Evolutionary conservation across 129 eudicot species (phyloP), one percentile per base, ranked within the genome.

Genomic region (Flaveria brownii): DNA sequence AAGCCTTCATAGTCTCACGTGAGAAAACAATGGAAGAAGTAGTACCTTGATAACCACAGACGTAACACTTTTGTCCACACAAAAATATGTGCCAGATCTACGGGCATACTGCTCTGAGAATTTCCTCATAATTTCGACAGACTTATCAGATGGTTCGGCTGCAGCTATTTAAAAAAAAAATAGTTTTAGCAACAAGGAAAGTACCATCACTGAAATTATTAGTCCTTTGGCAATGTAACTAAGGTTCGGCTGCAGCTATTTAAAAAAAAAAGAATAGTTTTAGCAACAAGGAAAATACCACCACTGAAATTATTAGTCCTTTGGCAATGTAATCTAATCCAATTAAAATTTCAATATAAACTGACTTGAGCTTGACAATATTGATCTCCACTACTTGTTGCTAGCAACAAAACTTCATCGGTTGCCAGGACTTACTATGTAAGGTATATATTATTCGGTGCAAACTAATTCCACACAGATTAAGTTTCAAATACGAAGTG

Each of bases 41-140:
- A 36, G 65, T 93, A 94, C 98, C 98, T 94, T 94, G 86, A 94
- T 94, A 22, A 94, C 98, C 26, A 94, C 98, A 59, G 98, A 91
- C 59, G 98, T 94, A 47, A 94, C 98, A 51, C 96, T 85, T 82
- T 94, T 94, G 88, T 94, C 98, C 8, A 86, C 88, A 22, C 98
- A 94, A 59, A 94, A 94, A 77, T 91, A 94, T 3, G 98, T 94
- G 56, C 86, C 91, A 9, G 98, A 94, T 89, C 76, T 89, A 61
- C 98, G 92, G 67, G 96, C 96, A 83, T 91, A 94, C 82, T 94
- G 96, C 88, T 94, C 98, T 33, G 98, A 94, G 52, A 94, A 94
- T 78, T 94, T 94, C 87, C 98, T 88, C 98, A 94, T 94, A 41
- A 94, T 82, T 56, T 94, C 98, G 16, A 94, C 87, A 67, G 98